phyloP scores from a whole-genome alignment of 78 protist genomes.

The Polysphondylium violaceum region DNA sequence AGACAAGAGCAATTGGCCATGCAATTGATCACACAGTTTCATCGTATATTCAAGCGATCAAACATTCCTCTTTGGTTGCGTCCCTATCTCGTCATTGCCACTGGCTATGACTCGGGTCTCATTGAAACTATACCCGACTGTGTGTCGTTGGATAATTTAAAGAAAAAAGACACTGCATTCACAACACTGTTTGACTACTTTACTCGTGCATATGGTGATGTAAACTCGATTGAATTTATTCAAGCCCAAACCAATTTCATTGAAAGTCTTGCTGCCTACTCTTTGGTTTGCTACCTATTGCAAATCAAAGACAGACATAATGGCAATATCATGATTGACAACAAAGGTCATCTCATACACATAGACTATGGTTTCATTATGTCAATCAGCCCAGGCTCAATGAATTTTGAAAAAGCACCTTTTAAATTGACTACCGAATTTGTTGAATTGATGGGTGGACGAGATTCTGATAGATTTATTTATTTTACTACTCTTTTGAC shows the following conservation, averaged over 20 bases:
- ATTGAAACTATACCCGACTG: constrained; percentile 90
- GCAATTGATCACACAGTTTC: constrained; percentile 85
- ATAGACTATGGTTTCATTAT: constrained; percentile 90
- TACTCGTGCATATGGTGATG: constrained; percentile 71
- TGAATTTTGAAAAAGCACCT: constrained; percentile 90
- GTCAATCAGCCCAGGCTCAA: constrained; percentile 83
- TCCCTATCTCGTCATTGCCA: constrained; percentile 87
- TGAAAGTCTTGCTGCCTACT: constrained; percentile 87
- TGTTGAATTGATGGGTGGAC: constrained; percentile 80
- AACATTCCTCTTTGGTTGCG: constrained; percentile 60
- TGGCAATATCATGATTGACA: constrained; percentile 86
- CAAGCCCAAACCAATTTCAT: constrained; percentile 86
- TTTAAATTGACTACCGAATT: constrained; percentile 87
- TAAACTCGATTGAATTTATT: background rate
- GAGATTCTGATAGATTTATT: constrained; percentile 61
- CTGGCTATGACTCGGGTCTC: constrained; percentile 86
- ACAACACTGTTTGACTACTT: constrained; percentile 59
- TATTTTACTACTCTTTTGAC: constrained; percentile 58
- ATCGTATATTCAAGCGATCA: constrained; percentile 70
- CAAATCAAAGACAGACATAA: constrained; percentile 94
- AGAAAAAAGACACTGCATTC: constrained; percentile 78
- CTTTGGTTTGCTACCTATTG: constrained; percentile 88
- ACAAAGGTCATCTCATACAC: constrained; percentile 85
- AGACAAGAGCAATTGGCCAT: constrained; percentile 89
- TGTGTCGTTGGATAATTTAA: constrained; percentile 86